phyloP scores from a whole-genome alignment of 2,329 filamentous ascomycete species.

The Aspergillus sp. region DNA sequence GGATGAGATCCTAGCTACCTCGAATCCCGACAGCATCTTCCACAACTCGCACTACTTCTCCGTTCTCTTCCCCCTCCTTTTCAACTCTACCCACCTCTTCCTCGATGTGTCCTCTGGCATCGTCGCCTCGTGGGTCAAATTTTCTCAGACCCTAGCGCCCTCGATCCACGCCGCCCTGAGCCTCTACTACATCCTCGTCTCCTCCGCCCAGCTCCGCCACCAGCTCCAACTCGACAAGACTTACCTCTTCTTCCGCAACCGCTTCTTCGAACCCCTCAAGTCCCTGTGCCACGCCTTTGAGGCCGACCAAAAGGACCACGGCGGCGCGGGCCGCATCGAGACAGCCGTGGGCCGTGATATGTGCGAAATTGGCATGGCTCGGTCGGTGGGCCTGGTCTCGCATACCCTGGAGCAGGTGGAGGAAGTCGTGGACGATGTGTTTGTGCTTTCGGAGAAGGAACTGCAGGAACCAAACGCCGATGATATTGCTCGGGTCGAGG shows the following conservation, averaged over 20 bases:
- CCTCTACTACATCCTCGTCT: slow-evolving; percentile 51
- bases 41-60: slow-evolving; percentile 30
- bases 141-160: slow-evolving; percentile 38
- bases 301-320: slow-evolving; percentile 23
- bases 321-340: slow-evolving; percentile 30
- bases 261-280: slow-evolving; percentile 27
- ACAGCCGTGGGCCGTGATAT: slow-evolving; percentile 27
- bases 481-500: slow-evolving; percentile 20
- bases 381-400: slow-evolving; percentile 27
- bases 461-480: slow-evolving; percentile 20
- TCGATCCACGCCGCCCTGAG: slow-evolving; percentile 51
- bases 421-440: slow-evolving; percentile 21
- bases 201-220: slow-evolving; percentile 41
- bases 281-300: slow-evolving; percentile 25
- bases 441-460: slow-evolving; percentile 20
- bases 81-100: slow-evolving; percentile 40
- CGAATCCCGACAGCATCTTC: slow-evolving; percentile 22
- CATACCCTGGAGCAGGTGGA: slow-evolving; percentile 30
- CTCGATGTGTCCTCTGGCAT: slow-evolving; percentile 28
- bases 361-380: slow-evolving; percentile 26
- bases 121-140: slow-evolving; percentile 40
- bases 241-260: slow-evolving; percentile 22
- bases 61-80: slow-evolving; percentile 44
- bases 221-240: slow-evolving; percentile 39
- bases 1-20: slow-evolving; percentile 47